Conservation (phyloP, 2,329 filamentous ascomycete species). For the Talaromyces rugulosus region DNA sequence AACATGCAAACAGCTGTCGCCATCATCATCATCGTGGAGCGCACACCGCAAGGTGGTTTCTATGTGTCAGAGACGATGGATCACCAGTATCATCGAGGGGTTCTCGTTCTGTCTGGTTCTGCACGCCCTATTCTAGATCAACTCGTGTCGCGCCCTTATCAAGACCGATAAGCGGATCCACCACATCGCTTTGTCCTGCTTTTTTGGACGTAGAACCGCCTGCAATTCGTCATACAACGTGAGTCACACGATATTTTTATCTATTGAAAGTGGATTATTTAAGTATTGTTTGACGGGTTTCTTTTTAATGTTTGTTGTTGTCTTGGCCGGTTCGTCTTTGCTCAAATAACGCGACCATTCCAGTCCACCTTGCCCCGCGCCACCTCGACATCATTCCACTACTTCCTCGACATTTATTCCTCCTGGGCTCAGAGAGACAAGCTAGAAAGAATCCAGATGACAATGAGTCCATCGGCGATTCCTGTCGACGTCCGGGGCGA, state of each 20-base stretch:
- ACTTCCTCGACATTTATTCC: neutral
- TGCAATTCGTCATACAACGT: neutral
- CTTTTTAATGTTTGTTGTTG: neutral
- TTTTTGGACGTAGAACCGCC: neutral
- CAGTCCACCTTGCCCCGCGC: neutral
- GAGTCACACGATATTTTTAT: neutral
- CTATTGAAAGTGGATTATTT: neutral
- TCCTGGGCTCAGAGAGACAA: neutral
- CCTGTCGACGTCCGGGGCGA: slow-evolving; percentile 29
- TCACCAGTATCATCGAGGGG: neutral
- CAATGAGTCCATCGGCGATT: slow-evolving; percentile 27
- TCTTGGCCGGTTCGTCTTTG: neutral
- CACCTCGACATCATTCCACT: neutral
- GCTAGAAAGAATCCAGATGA: neutral
- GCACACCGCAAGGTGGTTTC: neutral
- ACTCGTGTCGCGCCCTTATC: neutral
- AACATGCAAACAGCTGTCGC: neutral
- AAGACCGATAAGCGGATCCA: neutral
- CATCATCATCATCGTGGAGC: neutral
- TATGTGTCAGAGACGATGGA: neutral
- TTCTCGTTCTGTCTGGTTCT: neutral
- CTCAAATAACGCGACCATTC: neutral
- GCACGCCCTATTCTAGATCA: neutral
- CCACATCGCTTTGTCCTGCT: neutral
- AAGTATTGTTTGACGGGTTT: neutral